Percentiles rank a stretch among this genome's conserved stretches.
Evolutionary conservation across 768 basidiomycete species (phyloP).

Genomic region (Agaricus blazei): DNA sequence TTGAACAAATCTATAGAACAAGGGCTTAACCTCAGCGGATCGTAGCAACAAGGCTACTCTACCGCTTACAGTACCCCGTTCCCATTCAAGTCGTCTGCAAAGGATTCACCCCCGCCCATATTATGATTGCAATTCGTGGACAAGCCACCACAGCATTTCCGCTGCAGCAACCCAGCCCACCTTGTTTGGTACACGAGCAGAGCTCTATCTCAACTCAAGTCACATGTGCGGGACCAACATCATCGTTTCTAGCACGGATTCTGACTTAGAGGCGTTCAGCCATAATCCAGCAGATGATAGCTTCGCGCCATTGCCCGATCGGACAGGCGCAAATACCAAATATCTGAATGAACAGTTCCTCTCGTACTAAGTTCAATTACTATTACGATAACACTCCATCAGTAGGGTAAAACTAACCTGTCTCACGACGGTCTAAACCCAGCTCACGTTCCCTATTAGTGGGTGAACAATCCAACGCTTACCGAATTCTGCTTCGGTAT

Average conservation of each 20-base stretch:
- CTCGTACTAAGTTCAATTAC: constrained; percentile 81
- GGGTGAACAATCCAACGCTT: constrained; percentile 81
- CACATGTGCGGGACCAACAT: constrained; percentile 64
- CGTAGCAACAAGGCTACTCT: constrained; percentile 77
- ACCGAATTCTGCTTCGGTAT: constrained; percentile 78
- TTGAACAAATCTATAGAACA: constrained; percentile 49
- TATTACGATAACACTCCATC: constrained; percentile 70
- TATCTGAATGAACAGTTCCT: constrained; percentile 82
- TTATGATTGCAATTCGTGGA: constrained; percentile 57
- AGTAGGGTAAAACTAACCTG: constrained; percentile 86
- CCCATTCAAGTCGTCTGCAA: constrained; percentile 77
- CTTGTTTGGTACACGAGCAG: constrained; percentile 68
- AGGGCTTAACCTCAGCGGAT: constrained; percentile 74
- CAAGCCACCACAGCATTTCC: constrained; percentile 52
- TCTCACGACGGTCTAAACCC: constrained; percentile 82
- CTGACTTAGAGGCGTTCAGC: constrained; percentile 80
- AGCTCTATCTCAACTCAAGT: constrained; percentile 62
- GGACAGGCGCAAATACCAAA: constrained; percentile 78
- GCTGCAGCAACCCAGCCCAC: constrained; percentile 38
- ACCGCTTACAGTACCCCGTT: constrained; percentile 73
- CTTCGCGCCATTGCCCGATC: constrained; percentile 75
- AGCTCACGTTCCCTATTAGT: constrained; percentile 75
- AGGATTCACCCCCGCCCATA: constrained; percentile 71
- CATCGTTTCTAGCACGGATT: constrained; percentile 75
- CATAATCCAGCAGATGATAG: constrained; percentile 83